These are phyloP conservation scores for Lasiosphaeriaceae sp. DNA, from an alignment of 495 filamentous ascomycete species.

Conservation along the genomic window DNA sequence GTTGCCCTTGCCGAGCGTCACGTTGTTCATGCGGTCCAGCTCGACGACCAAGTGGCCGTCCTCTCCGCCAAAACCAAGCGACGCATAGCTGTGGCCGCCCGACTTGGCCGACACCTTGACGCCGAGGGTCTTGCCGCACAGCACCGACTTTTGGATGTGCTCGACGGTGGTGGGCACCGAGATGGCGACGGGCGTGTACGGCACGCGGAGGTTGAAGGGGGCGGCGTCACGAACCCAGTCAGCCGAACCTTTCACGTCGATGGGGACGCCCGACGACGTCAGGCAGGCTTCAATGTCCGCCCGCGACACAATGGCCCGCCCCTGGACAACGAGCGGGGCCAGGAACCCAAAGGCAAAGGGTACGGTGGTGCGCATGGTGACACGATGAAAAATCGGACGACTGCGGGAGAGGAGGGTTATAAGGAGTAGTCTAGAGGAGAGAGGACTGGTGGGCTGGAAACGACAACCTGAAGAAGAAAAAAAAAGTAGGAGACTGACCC, in stretches of 20 bases:
- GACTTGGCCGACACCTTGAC: constrained; percentile 42
- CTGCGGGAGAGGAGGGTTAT: neutral
- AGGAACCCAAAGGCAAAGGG: neutral
- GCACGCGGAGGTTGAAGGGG: constrained; percentile 39
- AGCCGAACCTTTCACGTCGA: constrained; percentile 29
- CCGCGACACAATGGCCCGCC: neutral
- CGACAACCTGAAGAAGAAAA: too few relatives aligned
- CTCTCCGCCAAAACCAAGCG: constrained; percentile 44
- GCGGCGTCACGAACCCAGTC: constrained; percentile 37
- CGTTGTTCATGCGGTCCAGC: constrained; percentile 40
- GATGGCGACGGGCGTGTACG: constrained; percentile 39
- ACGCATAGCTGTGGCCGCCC: constrained; percentile 46
- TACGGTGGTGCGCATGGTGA: neutral
- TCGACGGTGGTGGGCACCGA: constrained; percentile 36
- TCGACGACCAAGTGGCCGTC: constrained; percentile 44
- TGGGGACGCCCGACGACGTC: constrained; percentile 26
- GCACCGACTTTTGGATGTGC: constrained; percentile 39
- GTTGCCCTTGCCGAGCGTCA: constrained; percentile 32
- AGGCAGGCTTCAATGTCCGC: constrained; percentile 42
- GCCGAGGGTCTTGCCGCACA: constrained; percentile 36
- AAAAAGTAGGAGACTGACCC: too few relatives aligned
- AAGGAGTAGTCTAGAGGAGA: neutral
- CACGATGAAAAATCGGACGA: neutral
- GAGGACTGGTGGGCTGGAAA: neutral
- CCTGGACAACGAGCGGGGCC: neutral